phyloP scores from a whole-genome alignment of 2,329 filamentous ascomycete species.

The Botrytis byssoidea region DNA sequence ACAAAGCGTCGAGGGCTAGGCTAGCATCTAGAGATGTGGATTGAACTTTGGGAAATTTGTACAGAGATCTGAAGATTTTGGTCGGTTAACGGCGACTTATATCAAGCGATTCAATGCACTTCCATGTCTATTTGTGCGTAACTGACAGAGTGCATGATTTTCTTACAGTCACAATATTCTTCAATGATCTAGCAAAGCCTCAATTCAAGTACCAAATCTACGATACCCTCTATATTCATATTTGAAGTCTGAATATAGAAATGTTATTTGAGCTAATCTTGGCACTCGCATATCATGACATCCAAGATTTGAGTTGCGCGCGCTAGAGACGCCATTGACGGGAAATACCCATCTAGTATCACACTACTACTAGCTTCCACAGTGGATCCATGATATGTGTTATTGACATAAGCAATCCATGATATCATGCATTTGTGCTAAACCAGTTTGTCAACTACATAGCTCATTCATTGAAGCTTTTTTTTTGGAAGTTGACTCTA shows the following conservation, averaged over 20 bases:
- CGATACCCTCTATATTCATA: neutral
- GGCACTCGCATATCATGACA: neutral
- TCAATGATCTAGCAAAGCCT: neutral
- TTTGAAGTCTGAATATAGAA: neutral
- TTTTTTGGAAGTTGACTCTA: neutral
- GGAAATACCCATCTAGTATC: neutral
- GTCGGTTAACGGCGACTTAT: neutral
- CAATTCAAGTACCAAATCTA: neutral
- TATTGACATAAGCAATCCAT: neutral
- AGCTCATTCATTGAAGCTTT: neutral
- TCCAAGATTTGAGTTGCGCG: neutral
- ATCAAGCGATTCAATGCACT: too few relatives aligned
- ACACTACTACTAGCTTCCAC: neutral
- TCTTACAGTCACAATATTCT: neutral
- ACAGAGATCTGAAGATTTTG: neutral
- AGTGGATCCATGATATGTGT: neutral
- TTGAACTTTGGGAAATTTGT: neutral
- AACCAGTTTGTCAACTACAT: neutral
- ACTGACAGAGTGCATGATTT: neutral
- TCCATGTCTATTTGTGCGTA: neutral
- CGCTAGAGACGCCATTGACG: neutral
- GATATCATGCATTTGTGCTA: neutral
- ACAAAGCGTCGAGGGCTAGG: neutral
- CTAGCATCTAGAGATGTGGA: neutral
- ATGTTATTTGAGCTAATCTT: neutral